These are phyloP conservation scores for Phytophthora sp. DNA, from an alignment of 352 stramenopile genomes.

Conservation along the genomic window DNA sequence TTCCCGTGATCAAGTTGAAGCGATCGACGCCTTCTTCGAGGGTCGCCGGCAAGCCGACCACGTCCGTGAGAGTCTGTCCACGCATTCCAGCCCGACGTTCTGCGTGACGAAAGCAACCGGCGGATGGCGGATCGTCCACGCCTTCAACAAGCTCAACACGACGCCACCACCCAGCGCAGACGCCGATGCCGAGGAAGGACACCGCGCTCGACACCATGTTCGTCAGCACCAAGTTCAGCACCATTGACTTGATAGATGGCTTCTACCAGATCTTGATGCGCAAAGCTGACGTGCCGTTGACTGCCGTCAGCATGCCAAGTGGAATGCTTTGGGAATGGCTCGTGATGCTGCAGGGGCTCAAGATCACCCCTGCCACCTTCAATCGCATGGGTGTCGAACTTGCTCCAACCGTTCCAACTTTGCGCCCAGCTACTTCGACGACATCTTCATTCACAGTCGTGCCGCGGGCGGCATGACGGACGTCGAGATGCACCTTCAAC, in stretches of 20 bases:
- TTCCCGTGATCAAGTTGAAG: conserved; percentile 21
- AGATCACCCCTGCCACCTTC: background rate
- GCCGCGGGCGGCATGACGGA: conserved; percentile 6
- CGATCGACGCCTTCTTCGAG: background rate
- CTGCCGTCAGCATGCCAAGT: no score
- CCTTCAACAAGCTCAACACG: no score
- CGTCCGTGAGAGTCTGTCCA: background rate
- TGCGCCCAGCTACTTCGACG: background rate
- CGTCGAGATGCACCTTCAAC: conserved; percentile 22
- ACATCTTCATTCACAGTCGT: conserved; percentile 34
- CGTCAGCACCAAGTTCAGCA: background rate
- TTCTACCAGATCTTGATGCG: background rate
- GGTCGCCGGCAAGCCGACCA: background rate
- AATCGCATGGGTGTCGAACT: background rate
- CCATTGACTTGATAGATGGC: background rate
- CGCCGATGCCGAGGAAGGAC: background rate
- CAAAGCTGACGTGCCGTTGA: no score
- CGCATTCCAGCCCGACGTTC: background rate
- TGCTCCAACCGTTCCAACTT: background rate
- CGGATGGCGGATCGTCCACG: no score
- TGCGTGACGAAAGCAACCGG: background rate
- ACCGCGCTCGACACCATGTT: background rate
- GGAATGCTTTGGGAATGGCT: background rate
- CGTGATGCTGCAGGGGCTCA: background rate
- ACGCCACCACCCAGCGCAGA: no score